Evolutionary conservation across 441 rosid species (phyloP).

Genomic region (Gossypium schwendimanii): DNA sequence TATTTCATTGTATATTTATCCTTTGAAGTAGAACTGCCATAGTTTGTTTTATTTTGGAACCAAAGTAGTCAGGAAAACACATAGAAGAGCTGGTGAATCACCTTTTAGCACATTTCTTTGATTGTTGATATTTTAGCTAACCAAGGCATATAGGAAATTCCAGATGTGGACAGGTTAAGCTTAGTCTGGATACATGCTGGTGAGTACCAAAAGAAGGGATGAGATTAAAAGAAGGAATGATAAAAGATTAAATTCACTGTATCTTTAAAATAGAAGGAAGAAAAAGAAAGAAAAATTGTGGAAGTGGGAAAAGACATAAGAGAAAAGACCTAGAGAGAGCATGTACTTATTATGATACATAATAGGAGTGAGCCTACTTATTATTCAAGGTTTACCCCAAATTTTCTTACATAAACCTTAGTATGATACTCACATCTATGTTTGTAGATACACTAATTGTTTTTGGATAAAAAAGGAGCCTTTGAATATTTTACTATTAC

Average conservation of each 20-base stretch:
- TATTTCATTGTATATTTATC: background rate
- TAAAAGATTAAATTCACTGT: background rate
- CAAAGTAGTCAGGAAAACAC: background rate
- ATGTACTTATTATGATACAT: background rate
- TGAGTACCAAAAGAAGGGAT: background rate
- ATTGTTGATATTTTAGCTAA: slow-evolving; percentile 5
- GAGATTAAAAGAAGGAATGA: background rate
- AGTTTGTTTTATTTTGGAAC: background rate
- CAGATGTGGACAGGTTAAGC: background rate
- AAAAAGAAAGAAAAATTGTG: background rate
- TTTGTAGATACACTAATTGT: background rate
- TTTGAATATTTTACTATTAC: background rate
- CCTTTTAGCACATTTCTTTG: background rate
- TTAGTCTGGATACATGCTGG: background rate
- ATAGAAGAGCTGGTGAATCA: background rate
- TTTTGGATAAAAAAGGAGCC: background rate
- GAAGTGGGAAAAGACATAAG: background rate
- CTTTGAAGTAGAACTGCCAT: background rate
- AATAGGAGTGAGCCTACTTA: too few relatives aligned
- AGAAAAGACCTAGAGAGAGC: background rate
- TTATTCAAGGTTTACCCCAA: background rate
- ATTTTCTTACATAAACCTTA: background rate
- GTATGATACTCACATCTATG: background rate
- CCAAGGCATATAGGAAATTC: background rate
- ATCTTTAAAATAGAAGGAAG: background rate